These are phyloP conservation scores for Umbilicus rupestris DNA, from an alignment of 164 flowering plant species.

Conservation along the genomic window DNA sequence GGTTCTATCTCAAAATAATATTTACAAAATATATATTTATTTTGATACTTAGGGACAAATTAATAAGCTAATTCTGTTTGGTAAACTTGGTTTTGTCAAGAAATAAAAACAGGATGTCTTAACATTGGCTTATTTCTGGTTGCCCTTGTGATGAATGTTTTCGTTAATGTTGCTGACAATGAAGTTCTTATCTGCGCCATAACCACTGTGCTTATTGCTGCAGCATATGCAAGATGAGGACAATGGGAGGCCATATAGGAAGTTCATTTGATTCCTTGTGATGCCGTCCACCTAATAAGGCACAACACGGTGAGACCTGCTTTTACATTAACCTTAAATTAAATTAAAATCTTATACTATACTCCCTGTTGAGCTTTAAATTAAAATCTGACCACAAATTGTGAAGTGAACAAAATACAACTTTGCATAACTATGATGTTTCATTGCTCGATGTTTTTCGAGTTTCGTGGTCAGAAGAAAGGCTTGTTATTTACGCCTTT, in stretches of 20 bases:
- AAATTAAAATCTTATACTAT: not conserved
- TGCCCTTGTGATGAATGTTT: not conserved
- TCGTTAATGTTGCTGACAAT: not conserved
- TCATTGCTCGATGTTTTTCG: not conserved
- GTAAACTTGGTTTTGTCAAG: too few species aligned
- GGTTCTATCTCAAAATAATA: too few species aligned
- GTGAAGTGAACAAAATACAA: not conserved
- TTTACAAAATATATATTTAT: too few species aligned
- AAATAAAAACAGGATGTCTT: too few species aligned
- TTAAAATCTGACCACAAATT: too few species aligned
- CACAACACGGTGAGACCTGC: not conserved
- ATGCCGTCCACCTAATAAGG: not conserved
- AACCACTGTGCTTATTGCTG: conserved; percentile 9
- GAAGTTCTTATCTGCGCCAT: too few species aligned
- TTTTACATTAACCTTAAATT: not conserved
- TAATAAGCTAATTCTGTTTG: too few species aligned
- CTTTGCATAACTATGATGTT: not conserved
- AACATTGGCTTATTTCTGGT: not conserved
- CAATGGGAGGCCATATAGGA: conserved; percentile 67
- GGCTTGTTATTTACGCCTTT: not conserved
- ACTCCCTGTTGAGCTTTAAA: too few species aligned
- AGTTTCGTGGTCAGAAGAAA: not conserved
- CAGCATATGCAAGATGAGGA: conserved; percentile 95
- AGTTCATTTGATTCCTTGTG: conserved; percentile 28
- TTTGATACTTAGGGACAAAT: too few species aligned